Evolutionary conservation across 2,329 filamentous ascomycete genomes (phyloP).

Genomic region (Alternaria hordeiaustralica): DNA sequence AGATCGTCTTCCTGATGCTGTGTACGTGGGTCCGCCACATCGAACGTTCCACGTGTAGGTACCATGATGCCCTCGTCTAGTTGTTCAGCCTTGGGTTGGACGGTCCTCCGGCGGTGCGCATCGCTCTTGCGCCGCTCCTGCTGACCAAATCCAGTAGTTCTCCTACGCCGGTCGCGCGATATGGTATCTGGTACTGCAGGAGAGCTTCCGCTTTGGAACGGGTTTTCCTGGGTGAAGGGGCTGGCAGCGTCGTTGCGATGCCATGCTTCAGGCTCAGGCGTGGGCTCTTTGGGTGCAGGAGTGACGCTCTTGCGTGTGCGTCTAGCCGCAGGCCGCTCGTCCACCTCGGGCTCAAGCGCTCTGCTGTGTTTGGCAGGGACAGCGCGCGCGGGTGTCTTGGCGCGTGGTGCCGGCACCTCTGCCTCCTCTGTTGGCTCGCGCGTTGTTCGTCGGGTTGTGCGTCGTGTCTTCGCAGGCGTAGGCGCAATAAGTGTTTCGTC

Average conservation of each 20-base stretch:
- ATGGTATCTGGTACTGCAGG: constrained; percentile 55
- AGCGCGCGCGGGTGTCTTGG: constrained; percentile 46
- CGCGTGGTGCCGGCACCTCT: constrained; percentile 27
- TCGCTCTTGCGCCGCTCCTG: constrained; percentile 54
- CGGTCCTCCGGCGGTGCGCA: constrained; percentile 52
- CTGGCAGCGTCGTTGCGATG: constrained; percentile 58
- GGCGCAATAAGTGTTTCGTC: constrained; percentile 53
- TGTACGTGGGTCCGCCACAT: constrained; percentile 59
- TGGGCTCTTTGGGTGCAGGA: constrained; percentile 53
- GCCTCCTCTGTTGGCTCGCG: constrained; percentile 52
- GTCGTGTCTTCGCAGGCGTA: constrained; percentile 41
- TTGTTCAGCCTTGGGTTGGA: constrained; percentile 50
- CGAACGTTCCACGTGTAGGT: constrained; percentile 65
- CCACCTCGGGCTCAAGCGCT: constrained; percentile 43
- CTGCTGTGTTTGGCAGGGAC: constrained; percentile 54
- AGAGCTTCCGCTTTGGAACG: constrained; percentile 87
- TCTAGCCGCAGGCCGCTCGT: constrained; percentile 42
- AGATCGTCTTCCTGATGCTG: constrained; percentile 50
- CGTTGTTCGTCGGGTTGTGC: constrained; percentile 46
- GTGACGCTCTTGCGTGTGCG: constrained; percentile 49
- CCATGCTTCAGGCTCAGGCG: constrained; percentile 58
- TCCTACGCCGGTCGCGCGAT: constrained; percentile 58
- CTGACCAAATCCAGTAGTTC: constrained; percentile 55
- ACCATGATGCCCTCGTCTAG: constrained; percentile 61
- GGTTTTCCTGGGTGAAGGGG: constrained; percentile 88